Conservation (phyloP, 352 stramenopile genomes). For the Globisporangium sylvaticum region DNA sequence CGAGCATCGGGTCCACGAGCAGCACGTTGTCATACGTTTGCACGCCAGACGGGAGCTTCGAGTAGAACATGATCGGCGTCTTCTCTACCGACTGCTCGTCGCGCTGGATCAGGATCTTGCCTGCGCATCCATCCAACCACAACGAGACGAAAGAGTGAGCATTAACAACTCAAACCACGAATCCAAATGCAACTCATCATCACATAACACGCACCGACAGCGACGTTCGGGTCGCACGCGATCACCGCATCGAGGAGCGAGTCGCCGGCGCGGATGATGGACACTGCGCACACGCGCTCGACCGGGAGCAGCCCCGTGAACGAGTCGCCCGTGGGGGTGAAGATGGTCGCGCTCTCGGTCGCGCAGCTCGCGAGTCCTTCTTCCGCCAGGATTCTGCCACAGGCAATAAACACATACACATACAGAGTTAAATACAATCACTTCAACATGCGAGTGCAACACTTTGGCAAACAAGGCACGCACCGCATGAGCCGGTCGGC, state of each 20-base stretch:
- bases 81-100: slow-evolving; percentile 89
- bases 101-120: slow-evolving; percentile 97
- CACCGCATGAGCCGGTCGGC: slow-evolving; percentile 77
- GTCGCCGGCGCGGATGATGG: slow-evolving; percentile 92
- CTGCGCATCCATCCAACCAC: slow-evolving; percentile 18
- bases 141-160: not conserved
- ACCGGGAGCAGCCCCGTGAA: slow-evolving; percentile 49
- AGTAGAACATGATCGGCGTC: slow-evolving; percentile 91
- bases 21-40: slow-evolving; percentile 82
- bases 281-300: slow-evolving; percentile 87
- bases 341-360: slow-evolving; percentile 44
- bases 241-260: slow-evolving; percentile 89
- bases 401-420: not conserved
- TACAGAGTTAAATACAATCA: not conserved
- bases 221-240: slow-evolving; percentile 73
- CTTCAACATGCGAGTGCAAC: slow-evolving; percentile 4
- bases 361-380: slow-evolving; percentile 68
- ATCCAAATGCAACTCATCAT: not conserved
- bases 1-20: slow-evolving; percentile 97
- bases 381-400: slow-evolving; percentile 59
- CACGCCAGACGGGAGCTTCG: slow-evolving; percentile 91
- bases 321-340: slow-evolving; percentile 65
- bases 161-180: not conserved
- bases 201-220: slow-evolving; percentile 47
- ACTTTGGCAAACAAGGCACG: not conserved